Base-by-base conservation (phyloP, 2,329 filamentous ascomycete species). In the Beauveria australis region DNA sequence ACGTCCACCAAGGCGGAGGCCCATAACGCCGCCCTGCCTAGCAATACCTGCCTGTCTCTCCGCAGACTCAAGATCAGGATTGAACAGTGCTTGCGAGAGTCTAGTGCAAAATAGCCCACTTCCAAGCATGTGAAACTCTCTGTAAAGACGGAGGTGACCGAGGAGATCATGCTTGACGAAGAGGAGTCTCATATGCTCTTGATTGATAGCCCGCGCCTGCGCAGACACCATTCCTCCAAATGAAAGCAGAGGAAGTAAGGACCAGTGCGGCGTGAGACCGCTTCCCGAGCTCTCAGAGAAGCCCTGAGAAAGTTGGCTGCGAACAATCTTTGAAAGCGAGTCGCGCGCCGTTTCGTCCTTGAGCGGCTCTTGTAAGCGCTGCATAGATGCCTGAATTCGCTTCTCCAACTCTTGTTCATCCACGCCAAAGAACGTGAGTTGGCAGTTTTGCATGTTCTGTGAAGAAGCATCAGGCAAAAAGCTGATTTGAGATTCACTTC, bases 71-170 rank as follows among this genome's bases (percentile, higher is more conserved):
- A 94, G 81, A 26, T 95, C 87, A 0, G 91, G 85, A 63, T 92
- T 89, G 67, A 97, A 97, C 0, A 99, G 79, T 1, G 92, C 89
- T 59, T 91, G 86, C 0, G 90, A 88, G 1, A 99, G 79, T 1
- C 88, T 85, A 55, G 88, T 88, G 57, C 88, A 86, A 71, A 97
- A 97, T 18, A 90, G 79, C 6, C 92, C 92, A 67, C 94, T 92
- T 2, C 91, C 89, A 7, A 97, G 79, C 1, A 97, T 80, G 57
- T 95, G 89, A 65, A 94, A 97, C 48, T 88, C 83, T 62, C 84
- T 85, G 67, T 96, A 91, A 1, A 96, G 70, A 5, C 80, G 78
- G 0, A 97, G 75, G 69, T 97, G 92, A 1, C 82, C 76, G 18
- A 84, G 82, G 4, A 99, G 74, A 10, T 84, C 78, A 68, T 96